Evolutionary conservation across 139 green algal species (phyloP).

Genomic region (Chlamydomonas eustigma): DNA sequence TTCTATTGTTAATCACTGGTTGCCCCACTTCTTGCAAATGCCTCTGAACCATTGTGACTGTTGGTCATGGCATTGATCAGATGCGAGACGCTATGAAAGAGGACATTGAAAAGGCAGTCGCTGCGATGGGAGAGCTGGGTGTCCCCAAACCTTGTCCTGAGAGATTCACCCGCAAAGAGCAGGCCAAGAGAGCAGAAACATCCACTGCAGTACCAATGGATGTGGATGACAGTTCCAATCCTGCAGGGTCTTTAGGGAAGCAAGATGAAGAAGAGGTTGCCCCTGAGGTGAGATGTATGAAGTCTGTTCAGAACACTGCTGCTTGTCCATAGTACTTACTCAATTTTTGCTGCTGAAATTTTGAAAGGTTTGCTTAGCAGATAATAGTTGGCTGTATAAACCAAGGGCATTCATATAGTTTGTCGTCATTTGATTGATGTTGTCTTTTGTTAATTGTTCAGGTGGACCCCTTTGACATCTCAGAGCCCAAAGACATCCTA

Average conservation of each 20-base stretch:
- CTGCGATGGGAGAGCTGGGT: constrained; percentile 7
- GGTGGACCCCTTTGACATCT: constrained; percentile 77
- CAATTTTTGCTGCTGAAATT: background rate
- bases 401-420: too few species aligned
- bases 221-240: background rate
- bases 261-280: too few species aligned
- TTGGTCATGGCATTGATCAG: too few species aligned
- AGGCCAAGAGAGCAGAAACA: constrained; percentile 35
- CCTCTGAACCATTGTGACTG: too few species aligned
- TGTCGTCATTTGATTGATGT: too few species aligned
- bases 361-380: background rate
- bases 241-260: too few species aligned
- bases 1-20: too few species aligned
- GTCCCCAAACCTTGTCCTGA: constrained; percentile 36
- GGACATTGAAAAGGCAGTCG: constrained; percentile 61
- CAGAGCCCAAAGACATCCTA: constrained; percentile 58
- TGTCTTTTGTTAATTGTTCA: background rate
- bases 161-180: constrained; percentile 67
- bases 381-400: too few species aligned
- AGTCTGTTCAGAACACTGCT: too few species aligned
- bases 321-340: too few species aligned
- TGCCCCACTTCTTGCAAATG: too few species aligned
- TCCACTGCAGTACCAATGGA: constrained; percentile 15
- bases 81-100: constrained; percentile 86
- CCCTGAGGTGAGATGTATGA: too few species aligned